Base-by-base conservation (phyloP, 2,329 filamentous ascomycete species). In the Drechslerella dactyloides region DNA sequence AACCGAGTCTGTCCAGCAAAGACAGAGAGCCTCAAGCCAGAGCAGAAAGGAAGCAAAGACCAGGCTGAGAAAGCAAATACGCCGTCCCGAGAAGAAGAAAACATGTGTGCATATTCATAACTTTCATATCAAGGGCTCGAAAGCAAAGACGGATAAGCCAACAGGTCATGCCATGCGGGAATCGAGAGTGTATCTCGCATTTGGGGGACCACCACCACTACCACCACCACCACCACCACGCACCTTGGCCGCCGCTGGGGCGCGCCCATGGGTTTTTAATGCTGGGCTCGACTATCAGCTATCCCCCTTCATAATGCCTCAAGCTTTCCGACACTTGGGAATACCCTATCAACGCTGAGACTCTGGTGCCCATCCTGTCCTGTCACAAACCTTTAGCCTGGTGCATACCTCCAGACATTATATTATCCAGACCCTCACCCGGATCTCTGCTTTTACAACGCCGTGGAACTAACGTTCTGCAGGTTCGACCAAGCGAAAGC, bases 131-230 rank as follows among this genome's bases (percentile, higher is more conserved):
- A 65, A 64, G 55, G 61, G 19, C 3, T 3, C 27, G 27, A 21
- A 72, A 53, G 30, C 24, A 19, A 57, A 60, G 44, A 35, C 59
- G 68, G 58, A 69, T 63, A 72, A 65, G 60, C 60, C 68, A 65
- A 61, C 68, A 60, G 60, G 68, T 55, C 61, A 65, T 56, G 52
- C 60, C 66, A 64, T 64, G 60, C 60, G 60, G 60, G 60, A 64
- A 72, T 72, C 68, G 65, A 24, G 68, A 70, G 68, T 65, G 65
- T 72, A 72, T 72, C 68, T 72, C 68, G 68, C 68, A 72, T 55
- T 65, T 63, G 66, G 66, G 66, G 66, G 66, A 63, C 66, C 66
- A 65, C 66, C 66, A 70, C 66, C 54, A 51, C 58, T 53, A 33
- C 48, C 40, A 52, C 40, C 40, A 15, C 40, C 40, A 44, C 40